Evolutionary conservation across 1,139 yeast species (phyloP).

Genomic region (Yamadazyma buinensis): DNA sequence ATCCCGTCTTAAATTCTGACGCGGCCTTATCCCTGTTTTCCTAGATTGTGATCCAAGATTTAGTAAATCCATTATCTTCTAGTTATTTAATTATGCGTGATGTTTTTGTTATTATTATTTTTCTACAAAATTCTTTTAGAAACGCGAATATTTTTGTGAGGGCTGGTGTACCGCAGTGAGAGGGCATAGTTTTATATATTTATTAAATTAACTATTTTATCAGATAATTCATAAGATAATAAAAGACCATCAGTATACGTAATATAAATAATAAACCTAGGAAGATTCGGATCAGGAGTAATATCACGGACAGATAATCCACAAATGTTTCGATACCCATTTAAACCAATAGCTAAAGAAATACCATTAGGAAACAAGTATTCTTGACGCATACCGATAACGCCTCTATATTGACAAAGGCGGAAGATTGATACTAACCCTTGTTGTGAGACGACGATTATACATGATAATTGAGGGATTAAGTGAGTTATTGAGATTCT

Average conservation of each 20-base stretch:
- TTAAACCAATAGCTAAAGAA: conserved; percentile 22
- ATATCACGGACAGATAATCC: conserved; percentile 28
- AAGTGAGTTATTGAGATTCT: conserved; percentile 50
- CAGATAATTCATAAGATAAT: conserved; percentile 20
- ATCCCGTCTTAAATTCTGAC: conserved; percentile 52
- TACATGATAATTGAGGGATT: conserved; percentile 53
- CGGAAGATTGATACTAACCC: conserved; percentile 59
- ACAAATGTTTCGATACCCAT: conserved; percentile 30
- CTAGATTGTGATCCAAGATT: conserved; percentile 54
- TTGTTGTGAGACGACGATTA: conserved; percentile 53
- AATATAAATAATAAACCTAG: conserved; percentile 26
- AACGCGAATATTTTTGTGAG: too few relatives aligned
- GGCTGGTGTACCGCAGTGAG: too few relatives aligned
- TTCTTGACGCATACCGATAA: conserved; percentile 61
- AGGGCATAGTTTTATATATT: too few relatives aligned
- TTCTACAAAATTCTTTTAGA: too few relatives aligned
- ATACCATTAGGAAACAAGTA: conserved; percentile 45
- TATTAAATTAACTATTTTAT: conserved; percentile 1
- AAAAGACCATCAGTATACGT: conserved; percentile 34
- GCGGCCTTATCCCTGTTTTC: conserved; percentile 57
- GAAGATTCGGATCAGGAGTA: conserved; percentile 14
- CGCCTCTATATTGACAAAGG: conserved; percentile 52
- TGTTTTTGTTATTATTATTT: too few relatives aligned
- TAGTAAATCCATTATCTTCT: conserved; percentile 54
- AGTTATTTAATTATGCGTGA: too few relatives aligned